A percentile compares a stretch with the other conserved stretches of the same genome.
Conservation (phyloP, 768 basidiomycete genomes). For the Peribolospora kevripleyi region DNA sequence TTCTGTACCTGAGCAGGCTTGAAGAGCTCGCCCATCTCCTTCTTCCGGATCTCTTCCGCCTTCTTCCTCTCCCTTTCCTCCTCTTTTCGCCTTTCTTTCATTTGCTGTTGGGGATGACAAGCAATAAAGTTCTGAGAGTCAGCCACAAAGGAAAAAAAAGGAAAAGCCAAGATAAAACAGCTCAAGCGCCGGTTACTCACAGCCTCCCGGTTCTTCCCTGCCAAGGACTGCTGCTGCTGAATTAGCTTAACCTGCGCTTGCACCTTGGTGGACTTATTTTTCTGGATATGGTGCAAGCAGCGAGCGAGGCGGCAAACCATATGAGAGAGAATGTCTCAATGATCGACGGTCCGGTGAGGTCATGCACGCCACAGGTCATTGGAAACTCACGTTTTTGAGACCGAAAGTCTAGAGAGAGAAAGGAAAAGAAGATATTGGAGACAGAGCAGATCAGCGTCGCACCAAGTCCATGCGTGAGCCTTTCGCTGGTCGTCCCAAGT, state of each 20-base stretch:
- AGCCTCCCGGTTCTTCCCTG: slow-evolving; percentile 55
- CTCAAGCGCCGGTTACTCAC: slow-evolving; percentile 2
- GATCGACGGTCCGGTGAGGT: no score
- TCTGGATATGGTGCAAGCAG: slow-evolving; percentile 24
- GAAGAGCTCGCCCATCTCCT: slow-evolving; percentile 48
- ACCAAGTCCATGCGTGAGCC: no score
- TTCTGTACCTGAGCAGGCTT: slow-evolving; percentile 20
- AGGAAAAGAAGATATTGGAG: no score
- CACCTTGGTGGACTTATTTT: slow-evolving; percentile 85
- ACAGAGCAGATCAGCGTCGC: no score
- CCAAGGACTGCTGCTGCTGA: slow-evolving; percentile 43
- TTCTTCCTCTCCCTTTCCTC: slow-evolving; percentile 59
- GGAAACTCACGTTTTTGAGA: slow-evolving; percentile 18
- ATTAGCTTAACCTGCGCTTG: slow-evolving; percentile 61
- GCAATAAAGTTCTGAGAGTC: slow-evolving; percentile 1
- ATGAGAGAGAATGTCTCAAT: not conserved
- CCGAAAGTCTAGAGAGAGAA: slow-evolving; percentile 20
- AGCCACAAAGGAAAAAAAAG: not conserved
- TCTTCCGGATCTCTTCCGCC: slow-evolving; percentile 17
- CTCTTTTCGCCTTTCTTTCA: slow-evolving; percentile 49
- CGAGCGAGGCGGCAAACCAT: not conserved
- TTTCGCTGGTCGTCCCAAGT: no score
- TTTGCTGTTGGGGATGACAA: slow-evolving; percentile 60
- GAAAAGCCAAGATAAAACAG: slow-evolving; percentile 1
- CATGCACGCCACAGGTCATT: no score